Conservation (phyloP, 1,284 basidiomycete genomes). For the Naganishia liquefaciens region DNA sequence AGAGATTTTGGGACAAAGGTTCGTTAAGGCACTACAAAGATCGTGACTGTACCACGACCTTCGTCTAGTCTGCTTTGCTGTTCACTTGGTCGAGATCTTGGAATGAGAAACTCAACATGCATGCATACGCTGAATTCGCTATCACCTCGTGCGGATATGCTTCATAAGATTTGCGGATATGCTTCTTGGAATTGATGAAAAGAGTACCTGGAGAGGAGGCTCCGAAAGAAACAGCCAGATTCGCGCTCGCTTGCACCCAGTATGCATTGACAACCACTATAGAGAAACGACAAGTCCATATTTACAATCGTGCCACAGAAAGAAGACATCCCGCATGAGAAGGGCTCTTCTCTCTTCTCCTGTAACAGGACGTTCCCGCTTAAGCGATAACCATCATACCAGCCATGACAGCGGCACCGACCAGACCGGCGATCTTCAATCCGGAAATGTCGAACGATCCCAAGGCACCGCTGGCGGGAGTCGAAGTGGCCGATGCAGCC, state of each 20-base stretch:
- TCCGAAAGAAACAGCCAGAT: neutral
- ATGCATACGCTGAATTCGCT: no score
- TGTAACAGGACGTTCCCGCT: neutral
- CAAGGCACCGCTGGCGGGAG: constrained; percentile 16
- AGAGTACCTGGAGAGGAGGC: neutral
- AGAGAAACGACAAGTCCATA: constrained; percentile 2
- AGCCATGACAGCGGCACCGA: constrained; percentile 26
- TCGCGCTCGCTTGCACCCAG: neutral
- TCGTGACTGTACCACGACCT: no score
- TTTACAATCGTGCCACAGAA: neutral
- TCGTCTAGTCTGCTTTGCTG: no score
- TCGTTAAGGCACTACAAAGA: no score
- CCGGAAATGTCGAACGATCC: neutral
- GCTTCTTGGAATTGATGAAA: no score
- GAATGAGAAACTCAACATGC: no score
- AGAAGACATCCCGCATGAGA: neutral
- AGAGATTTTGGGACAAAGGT: no score
- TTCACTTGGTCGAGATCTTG: no score
- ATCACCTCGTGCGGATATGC: no score
- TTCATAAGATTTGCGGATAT: no score
- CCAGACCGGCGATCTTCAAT: constrained; percentile 25
- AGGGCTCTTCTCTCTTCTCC: neutral
- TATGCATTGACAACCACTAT: constrained; percentile 4
- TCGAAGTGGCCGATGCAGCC: constrained; percentile 26
- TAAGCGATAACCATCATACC: constrained; percentile 30